Conservation (phyloP, 768 basidiomycete species). For the Tulasnella sp. region DNA sequence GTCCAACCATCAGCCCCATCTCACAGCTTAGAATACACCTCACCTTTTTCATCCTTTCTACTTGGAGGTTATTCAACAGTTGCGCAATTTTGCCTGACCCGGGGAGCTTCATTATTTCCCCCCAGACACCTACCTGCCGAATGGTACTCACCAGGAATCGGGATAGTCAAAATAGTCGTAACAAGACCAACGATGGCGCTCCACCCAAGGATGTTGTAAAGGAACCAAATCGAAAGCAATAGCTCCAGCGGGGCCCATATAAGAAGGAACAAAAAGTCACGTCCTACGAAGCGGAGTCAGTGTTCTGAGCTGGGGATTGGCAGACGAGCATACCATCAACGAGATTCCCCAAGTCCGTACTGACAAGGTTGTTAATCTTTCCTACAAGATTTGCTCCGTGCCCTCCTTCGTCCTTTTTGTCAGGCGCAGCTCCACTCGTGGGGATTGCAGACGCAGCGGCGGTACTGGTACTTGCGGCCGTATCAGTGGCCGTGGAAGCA, state of each 20-base stretch:
- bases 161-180: constrained; percentile 40
- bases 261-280: constrained; percentile 29
- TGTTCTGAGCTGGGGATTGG: neutral
- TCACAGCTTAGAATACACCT: neutral
- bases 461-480: no score
- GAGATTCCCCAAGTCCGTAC: constrained; percentile 43
- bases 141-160: constrained; percentile 40
- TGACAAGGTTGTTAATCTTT: constrained; percentile 64
- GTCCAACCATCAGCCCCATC: neutral
- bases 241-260: constrained; percentile 34
- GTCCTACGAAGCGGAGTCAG: constrained; percentile 5
- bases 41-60: constrained; percentile 39
- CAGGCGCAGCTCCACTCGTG: neutral
- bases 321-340: constrained; percentile 22
- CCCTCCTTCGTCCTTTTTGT: constrained; percentile 7
- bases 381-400: constrained; percentile 45
- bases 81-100: constrained; percentile 36
- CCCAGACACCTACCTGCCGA: no score
- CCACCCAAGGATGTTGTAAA: constrained; percentile 42
- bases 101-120: neutral
- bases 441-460: neutral
- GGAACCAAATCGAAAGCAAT: constrained; percentile 30
- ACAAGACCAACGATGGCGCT: constrained; percentile 47
- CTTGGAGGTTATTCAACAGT: constrained; percentile 36
- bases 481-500: no score